Evolutionary conservation across 768 basidiomycete species (phyloP).

Genomic region (Pleurotus salmoneostramineus): DNA sequence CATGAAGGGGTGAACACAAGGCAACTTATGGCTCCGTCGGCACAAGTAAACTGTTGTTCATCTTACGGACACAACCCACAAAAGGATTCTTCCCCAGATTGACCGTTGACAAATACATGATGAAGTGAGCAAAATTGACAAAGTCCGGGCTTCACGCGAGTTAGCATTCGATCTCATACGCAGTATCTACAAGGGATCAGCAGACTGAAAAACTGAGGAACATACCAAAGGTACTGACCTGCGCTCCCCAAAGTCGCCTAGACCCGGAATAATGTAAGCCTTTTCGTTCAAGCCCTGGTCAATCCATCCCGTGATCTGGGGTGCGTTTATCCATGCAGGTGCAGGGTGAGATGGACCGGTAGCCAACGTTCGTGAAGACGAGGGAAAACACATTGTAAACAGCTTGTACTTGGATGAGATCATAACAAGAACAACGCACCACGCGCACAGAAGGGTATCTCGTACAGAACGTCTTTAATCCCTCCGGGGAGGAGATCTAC

Average conservation of each 20-base stretch:
- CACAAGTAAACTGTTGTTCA: no score
- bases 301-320: slow-evolving; percentile 91
- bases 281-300: slow-evolving; percentile 90
- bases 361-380: not conserved
- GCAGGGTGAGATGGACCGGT: not conserved
- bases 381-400: not conserved
- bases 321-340: not conserved
- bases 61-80: no score
- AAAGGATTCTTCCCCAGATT: no score
- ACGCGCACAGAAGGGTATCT: slow-evolving; percentile 76
- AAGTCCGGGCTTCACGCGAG: not conserved
- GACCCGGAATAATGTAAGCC: slow-evolving; percentile 86
- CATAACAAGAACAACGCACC: slow-evolving; percentile 38
- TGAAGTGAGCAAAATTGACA: no score
- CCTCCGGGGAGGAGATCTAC: slow-evolving; percentile 88
- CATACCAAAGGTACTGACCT: slow-evolving; percentile 39
- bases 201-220: no score
- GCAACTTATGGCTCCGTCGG: not conserved
- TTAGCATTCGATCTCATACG: not conserved
- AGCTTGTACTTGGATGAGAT: not conserved
- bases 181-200: not conserved
- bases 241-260: slow-evolving; percentile 97
- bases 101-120: no score
- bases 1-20: not conserved
- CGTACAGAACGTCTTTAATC: slow-evolving; percentile 74